These are phyloP conservation scores for Microbotryum scabiosae DNA, from an alignment of 1,284 basidiomycete species.

Conservation along the genomic window DNA sequence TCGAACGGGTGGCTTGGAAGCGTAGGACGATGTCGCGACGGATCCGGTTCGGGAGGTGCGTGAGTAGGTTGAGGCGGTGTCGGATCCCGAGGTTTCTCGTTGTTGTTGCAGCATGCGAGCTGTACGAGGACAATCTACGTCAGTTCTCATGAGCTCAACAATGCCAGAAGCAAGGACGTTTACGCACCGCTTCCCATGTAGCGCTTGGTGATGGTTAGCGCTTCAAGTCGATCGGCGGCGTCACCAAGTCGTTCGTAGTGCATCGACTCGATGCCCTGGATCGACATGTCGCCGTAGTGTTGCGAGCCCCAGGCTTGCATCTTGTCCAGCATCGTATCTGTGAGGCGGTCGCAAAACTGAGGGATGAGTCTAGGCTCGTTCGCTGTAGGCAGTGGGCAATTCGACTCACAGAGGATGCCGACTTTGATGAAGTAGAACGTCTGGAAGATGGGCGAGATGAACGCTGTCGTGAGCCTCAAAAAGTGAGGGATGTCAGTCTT, in stretches of 20 bases:
- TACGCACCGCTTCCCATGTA: constrained; percentile 70
- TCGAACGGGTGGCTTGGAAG: constrained; percentile 48
- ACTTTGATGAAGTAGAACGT: constrained; percentile 67
- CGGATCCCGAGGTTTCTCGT: constrained; percentile 35
- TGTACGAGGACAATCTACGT: constrained; percentile 28
- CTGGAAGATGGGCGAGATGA: constrained; percentile 93
- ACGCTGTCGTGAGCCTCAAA: constrained; percentile 74
- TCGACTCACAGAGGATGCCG: constrained; percentile 24
- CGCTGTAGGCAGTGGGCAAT: neutral
- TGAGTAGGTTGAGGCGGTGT: constrained; percentile 2
- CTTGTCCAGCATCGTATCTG: constrained; percentile 31
- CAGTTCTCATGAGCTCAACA: constrained; percentile 29
- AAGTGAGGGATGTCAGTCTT: constrained; percentile 91
- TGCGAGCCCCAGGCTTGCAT: constrained; percentile 20
- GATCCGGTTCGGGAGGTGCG: neutral
- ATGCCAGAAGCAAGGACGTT: neutral
- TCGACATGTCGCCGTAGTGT: constrained; percentile 19
- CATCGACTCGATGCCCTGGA: constrained; percentile 23
- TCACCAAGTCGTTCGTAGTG: constrained; percentile 27
- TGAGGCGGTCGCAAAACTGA: too few relatives aligned
- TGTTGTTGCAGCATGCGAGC: constrained; percentile 38
- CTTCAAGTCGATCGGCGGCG: constrained; percentile 27
- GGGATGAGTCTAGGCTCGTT: neutral
- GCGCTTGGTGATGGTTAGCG: constrained; percentile 56
- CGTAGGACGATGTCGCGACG: constrained; percentile 38